Evolutionary conservation across 306 rosid species (phyloP), one percentile per base, ranked within the genome.

Genomic region (Mimosa bimucronata): DNA sequence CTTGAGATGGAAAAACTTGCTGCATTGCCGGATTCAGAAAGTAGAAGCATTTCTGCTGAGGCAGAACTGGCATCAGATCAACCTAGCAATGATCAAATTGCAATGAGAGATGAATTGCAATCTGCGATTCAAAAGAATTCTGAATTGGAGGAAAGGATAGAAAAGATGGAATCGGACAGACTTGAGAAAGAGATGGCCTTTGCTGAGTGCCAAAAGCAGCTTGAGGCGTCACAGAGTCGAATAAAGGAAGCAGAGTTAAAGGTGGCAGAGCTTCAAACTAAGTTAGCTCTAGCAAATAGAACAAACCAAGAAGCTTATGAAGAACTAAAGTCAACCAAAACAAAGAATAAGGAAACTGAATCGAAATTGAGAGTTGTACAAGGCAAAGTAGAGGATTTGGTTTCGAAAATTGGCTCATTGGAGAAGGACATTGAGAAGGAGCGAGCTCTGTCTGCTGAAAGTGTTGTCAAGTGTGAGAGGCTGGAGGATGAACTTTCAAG

Each of bases 1-100:
- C 92, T 89, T 45, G 94, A 91, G 82, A 91, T 91, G 97, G 97
- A 91, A 82, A 89, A 77, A 87, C 85, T 91, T 74, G 97, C 81
- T 68, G 89, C 94, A 55, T 77, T 85, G 79, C 88, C 90, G 15
- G 86, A 75, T 52, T 48, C 81, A 25, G 83, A 84, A 84, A 74
- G 80, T 80, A 72, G 79, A 71, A 84, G 85, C 77, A 38, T 38
- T 79, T 52, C 41, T 62, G 41, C 77, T 66, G 85, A 75, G 77
- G 73, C 31, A 73, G 86, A 71, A 73, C 57, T 55, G 37, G 19
- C 57, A 45, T 71, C 73, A 10, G 71, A 73, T 71, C 85, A 83
- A 28, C 62, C 74, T 48, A 69, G 40, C 70, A 66, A 38, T 68
- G 85, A 9, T 16, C 86, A 85, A 37, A 83, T 50, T 66, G 25